These are phyloP conservation scores for Cyberlindnera mississippiensis DNA, from an alignment of 805 yeast species.

Conservation along the genomic window DNA sequence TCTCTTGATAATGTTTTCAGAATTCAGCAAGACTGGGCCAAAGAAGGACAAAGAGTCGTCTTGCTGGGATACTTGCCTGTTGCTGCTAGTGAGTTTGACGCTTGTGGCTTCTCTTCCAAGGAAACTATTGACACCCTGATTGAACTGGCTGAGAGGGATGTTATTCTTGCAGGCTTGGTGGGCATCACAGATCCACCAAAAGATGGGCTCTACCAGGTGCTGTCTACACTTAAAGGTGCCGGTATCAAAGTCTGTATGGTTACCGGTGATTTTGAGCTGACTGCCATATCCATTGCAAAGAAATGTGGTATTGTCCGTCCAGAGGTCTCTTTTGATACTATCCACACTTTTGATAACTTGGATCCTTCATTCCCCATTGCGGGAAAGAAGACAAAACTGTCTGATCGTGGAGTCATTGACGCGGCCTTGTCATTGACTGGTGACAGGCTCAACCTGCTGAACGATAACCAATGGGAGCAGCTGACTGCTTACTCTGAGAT, in stretches of 20 bases:
- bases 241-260: constrained; percentile 41
- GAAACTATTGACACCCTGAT: constrained; percentile 14
- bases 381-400: constrained; percentile 8
- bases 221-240: constrained; percentile 33
- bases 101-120: constrained; percentile 10
- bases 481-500: constrained; percentile 36
- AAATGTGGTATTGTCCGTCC: constrained; percentile 35
- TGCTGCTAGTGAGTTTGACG: constrained; percentile 7
- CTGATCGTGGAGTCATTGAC: constrained; percentile 19
- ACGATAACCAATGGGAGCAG: constrained; percentile 41
- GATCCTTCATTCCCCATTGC: constrained; percentile 11
- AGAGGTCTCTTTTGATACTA: constrained; percentile 11
- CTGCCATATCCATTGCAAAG: constrained; percentile 47
- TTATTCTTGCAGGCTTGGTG: constrained; percentile 35
- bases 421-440: constrained; percentile 34
- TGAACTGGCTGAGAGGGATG: constrained; percentile 12
- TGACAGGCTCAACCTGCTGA: constrained; percentile 29
- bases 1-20: constrained; percentile 18
- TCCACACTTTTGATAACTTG: constrained; percentile 22
- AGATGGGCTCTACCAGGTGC: constrained; percentile 32
- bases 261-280: constrained; percentile 51
- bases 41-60: constrained; percentile 38
- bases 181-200: constrained; percentile 45
- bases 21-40: constrained; percentile 35
- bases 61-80: constrained; percentile 33